Conservation (phyloP, 1,284 basidiomycete genomes). For the Ustilago nuda region DNA sequence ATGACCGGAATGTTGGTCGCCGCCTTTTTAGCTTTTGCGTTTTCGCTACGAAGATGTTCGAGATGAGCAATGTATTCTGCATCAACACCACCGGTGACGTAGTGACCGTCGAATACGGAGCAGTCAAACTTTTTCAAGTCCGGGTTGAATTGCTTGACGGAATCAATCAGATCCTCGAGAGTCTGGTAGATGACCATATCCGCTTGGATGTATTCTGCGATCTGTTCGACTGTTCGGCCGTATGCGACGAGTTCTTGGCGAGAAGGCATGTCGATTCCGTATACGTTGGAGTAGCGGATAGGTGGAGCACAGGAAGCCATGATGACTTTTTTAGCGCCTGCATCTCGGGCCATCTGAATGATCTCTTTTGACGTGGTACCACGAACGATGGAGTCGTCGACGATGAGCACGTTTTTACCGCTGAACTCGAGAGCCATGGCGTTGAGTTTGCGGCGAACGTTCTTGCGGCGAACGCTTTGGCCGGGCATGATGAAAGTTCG, state of each 20-base stretch:
- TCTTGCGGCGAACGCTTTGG: conserved; percentile 84
- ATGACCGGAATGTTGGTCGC: conserved; percentile 44
- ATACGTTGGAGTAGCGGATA: conserved; percentile 94
- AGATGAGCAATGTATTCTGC: conserved; percentile 83
- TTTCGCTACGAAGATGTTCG: conserved; percentile 85
- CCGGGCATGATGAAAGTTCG: conserved; percentile 99
- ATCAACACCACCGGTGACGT: conserved; percentile 95
- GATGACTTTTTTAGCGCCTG: conserved; percentile 96
- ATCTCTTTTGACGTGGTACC: conserved; percentile 99
- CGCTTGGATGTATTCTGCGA: conserved; percentile 88
- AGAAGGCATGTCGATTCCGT: conserved; percentile 99
- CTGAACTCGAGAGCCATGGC: conserved; percentile 99
- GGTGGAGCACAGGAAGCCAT: conserved; percentile 97
- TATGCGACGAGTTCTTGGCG: conserved; percentile 92
- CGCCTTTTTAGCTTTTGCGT: conserved; percentile 74
- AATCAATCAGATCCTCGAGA: conserved; percentile 86
- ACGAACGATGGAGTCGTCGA: conserved; percentile 98
- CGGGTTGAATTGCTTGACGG: conserved; percentile 89
- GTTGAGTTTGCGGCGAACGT: conserved; percentile 94
- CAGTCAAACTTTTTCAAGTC: conserved; percentile 87
- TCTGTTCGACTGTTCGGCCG: conserved; percentile 79
- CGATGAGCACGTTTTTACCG: conserved; percentile 91
- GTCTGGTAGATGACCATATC: conserved; percentile 98
- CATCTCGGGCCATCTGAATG: conserved; percentile 99
- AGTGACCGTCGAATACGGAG: conserved; percentile 97